Percentiles rank a stretch among this genome's conserved stretches.
phyloP scores from a whole-genome alignment of 176 grass and related monocot genomes.

The Zea mays region Zm-B73-REFERENCE-NAM-5.0 NC_050101.1:154822001-154822500 shows the following conservation, averaged over 20 bases:
- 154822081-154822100: constrained; percentile 81
- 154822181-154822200: constrained; percentile 73
- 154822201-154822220: constrained; percentile 90
- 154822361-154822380: constrained; percentile 69
- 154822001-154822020: constrained; percentile 38
- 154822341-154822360: constrained; percentile 74
- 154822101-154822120: constrained; percentile 84
- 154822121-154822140: constrained; percentile 77
- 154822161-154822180: constrained; percentile 48
- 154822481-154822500: constrained; percentile 15
- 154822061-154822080: constrained; percentile 71
- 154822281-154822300: constrained; percentile 93
- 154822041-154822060: constrained; percentile 88
- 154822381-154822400: constrained; percentile 69
- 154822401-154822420: constrained; percentile 64
- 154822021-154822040: constrained; percentile 91
- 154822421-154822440: constrained; percentile 68
- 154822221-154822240: constrained; percentile 77
- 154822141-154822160: constrained; percentile 41
- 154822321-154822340: constrained; percentile 79
- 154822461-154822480: constrained; percentile 65
- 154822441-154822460: constrained; percentile 68
- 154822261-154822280: constrained; percentile 81
- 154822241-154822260: constrained; percentile 92
- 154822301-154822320: constrained; percentile 84